Conservation (phyloP, 2,329 filamentous ascomycete species). For the Pseudocercospora pini-densiflorae region DNA sequence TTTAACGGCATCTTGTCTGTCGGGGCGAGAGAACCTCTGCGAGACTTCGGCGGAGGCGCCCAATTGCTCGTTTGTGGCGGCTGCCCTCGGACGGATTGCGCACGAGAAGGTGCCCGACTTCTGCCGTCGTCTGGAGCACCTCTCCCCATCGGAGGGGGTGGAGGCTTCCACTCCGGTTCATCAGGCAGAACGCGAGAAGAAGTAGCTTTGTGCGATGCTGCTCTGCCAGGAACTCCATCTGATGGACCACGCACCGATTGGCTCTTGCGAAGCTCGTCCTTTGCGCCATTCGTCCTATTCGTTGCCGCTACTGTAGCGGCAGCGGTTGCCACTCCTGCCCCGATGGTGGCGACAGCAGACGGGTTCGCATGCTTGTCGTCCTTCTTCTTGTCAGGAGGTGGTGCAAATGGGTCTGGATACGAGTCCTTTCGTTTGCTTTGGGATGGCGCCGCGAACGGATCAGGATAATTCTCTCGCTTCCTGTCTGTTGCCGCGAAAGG, state of each 20-base stretch:
- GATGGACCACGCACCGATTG: neutral
- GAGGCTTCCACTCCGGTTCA: neutral
- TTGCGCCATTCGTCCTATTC: neutral
- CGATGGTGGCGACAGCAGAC: neutral
- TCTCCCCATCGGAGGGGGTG: neutral
- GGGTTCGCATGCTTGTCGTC: conserved; percentile 2
- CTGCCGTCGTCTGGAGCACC: neutral
- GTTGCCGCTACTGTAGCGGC: conserved; percentile 6
- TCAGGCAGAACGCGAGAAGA: conserved; percentile 2
- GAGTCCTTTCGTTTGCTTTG: neutral
- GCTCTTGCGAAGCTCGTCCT: neutral
- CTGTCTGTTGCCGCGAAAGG: neutral
- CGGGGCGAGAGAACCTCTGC: neutral
- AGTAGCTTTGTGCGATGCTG: neutral
- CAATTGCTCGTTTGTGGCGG: neutral
- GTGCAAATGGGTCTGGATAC: conserved; percentile 1
- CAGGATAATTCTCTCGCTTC: neutral
- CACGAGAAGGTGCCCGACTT: neutral
- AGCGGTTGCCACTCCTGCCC: conserved; percentile 11
- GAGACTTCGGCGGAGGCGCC: neutral
- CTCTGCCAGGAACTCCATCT: neutral
- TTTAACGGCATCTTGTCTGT: neutral
- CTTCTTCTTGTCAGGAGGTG: neutral
- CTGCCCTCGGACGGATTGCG: neutral
- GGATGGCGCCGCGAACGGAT: conserved; percentile 9